These are phyloP conservation scores for Populus hybrid DNA, from an alignment of 441 rosid species.

Conservation along the genomic window DNA sequence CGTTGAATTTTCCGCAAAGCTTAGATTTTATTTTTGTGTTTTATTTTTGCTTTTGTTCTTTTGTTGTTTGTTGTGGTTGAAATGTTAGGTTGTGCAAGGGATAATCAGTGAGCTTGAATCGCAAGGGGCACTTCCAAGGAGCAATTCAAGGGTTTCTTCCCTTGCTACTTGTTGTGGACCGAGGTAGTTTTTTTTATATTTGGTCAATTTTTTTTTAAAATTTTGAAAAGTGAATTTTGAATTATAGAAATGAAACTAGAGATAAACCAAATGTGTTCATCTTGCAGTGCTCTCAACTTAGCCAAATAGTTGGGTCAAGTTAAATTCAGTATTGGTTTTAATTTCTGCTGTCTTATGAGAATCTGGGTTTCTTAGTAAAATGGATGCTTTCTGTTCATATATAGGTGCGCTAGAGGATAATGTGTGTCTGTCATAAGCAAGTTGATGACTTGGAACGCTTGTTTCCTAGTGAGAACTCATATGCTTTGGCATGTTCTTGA, in stretches of 20 bases:
- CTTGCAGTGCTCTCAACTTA: not conserved
- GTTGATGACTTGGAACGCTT: not conserved
- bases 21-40: constrained; percentile 5
- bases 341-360: not conserved
- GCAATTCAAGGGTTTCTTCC: constrained; percentile 99
- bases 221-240: constrained; percentile 5
- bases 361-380: not conserved
- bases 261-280: not conserved
- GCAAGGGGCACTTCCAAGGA: constrained; percentile 99
- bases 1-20: not conserved
- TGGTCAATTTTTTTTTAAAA: not conserved
- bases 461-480: not conserved
- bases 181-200: constrained; percentile 44
- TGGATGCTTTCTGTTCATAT: not conserved
- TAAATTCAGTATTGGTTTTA: not conserved
- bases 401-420: not conserved
- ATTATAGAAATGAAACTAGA: not conserved
- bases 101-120: constrained; percentile 97
- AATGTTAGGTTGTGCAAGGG: constrained; percentile 88
- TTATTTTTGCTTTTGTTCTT: not conserved
- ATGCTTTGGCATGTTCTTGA: not conserved
- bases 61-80: constrained; percentile 1
- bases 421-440: not conserved
- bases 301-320: not conserved
- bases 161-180: constrained; percentile 99